These are phyloP conservation scores for Coffea eugenioides DNA, from an alignment of 257 asterid species.

Conservation along the genomic window DNA sequence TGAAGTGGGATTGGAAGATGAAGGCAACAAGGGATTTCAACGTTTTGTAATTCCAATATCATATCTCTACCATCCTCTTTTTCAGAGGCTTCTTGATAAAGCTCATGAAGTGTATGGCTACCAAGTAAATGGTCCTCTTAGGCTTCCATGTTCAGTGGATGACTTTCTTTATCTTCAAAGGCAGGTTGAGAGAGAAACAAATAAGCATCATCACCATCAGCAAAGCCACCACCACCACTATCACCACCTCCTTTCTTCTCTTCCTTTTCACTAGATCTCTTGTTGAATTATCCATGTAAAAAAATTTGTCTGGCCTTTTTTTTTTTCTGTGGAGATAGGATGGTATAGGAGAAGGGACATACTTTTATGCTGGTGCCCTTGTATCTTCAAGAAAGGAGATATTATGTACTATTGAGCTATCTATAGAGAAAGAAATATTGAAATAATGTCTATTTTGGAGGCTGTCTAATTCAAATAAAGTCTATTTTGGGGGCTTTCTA, in stretches of 20 bases:
- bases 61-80: constrained; percentile 9
- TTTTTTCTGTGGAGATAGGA: not conserved
- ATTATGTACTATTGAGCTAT: too few relatives aligned
- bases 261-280: not conserved
- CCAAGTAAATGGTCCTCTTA: constrained; percentile 14
- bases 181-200: constrained; percentile 10
- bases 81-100: constrained; percentile 12
- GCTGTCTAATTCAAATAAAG: too few relatives aligned
- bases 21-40: not conserved
- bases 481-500: too few relatives aligned
- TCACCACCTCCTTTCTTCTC: constrained; percentile 1
- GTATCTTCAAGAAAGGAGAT: too few relatives aligned
- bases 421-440: too few relatives aligned
- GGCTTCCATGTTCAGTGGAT: constrained; percentile 12
- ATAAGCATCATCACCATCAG: not conserved
- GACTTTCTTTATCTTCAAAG: constrained; percentile 8
- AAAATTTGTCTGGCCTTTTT: too few relatives aligned
- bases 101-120: constrained; percentile 17
- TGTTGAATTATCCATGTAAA: not conserved
- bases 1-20: constrained; percentile 13
- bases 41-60: constrained; percentile 13
- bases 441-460: too few relatives aligned
- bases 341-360: too few relatives aligned
- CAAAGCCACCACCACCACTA: not conserved
- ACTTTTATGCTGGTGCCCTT: too few relatives aligned